These are phyloP conservation scores for Apostasia ramifera DNA, from an alignment of 106 monocot genomes.

Conservation along the genomic window DNA sequence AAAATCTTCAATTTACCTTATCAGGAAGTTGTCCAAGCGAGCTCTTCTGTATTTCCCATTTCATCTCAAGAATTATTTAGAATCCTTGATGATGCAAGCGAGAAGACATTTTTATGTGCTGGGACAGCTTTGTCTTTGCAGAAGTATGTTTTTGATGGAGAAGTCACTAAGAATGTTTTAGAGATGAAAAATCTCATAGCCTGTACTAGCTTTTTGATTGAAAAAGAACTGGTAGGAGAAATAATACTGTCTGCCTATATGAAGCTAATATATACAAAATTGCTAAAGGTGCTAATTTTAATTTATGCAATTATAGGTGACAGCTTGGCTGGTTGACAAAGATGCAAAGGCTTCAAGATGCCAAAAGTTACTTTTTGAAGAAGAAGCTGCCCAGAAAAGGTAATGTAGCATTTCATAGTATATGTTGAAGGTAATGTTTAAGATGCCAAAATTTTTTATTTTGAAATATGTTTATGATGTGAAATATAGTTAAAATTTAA, in stretches of 20 bases:
- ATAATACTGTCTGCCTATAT: too few species aligned
- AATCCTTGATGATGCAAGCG: slow-evolving; percentile 83
- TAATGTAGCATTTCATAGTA: slow-evolving; percentile 36
- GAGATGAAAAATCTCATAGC: slow-evolving; percentile 77
- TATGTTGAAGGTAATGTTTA: too few species aligned
- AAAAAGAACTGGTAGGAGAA: slow-evolving; percentile 62
- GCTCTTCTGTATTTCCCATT: slow-evolving; percentile 36
- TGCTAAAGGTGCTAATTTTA: background rate
- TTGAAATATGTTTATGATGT: too few species aligned
- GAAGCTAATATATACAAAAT: background rate
- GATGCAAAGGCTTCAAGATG: slow-evolving; percentile 78
- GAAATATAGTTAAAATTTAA: too few species aligned
- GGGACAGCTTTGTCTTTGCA: slow-evolving; percentile 52
- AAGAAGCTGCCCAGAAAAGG: slow-evolving; percentile 95
- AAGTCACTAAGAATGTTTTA: slow-evolving; percentile 45
- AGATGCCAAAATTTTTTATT: too few species aligned
- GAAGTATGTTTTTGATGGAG: slow-evolving; percentile 86
- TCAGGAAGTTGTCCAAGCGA: slow-evolving; percentile 56
- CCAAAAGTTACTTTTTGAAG: slow-evolving; percentile 83
- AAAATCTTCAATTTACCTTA: background rate
- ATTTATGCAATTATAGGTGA: slow-evolving; percentile 32
- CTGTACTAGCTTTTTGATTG: slow-evolving; percentile 64
- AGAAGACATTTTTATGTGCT: slow-evolving; percentile 70
- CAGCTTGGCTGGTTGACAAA: slow-evolving; percentile 87
- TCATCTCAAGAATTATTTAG: slow-evolving; percentile 56